Conservation (phyloP, 441 rosid species). For the Dalechampia spathulata region DNA sequence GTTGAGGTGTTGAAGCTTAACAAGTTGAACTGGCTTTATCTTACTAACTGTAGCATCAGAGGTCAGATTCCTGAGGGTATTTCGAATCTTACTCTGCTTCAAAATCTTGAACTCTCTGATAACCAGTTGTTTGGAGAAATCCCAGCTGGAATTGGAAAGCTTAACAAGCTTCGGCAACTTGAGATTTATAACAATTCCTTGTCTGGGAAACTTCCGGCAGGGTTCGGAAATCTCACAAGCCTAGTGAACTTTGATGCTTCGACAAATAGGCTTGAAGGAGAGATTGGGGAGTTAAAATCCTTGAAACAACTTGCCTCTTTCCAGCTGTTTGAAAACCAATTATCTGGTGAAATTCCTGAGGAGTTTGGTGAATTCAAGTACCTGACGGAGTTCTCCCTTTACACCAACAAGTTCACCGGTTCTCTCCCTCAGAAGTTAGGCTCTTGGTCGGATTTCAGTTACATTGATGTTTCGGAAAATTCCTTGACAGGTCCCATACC, state of each 20-base stretch:
- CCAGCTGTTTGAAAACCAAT: slow-evolving; percentile 51
- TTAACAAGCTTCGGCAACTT: slow-evolving; percentile 52
- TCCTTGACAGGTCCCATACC: slow-evolving; percentile 66
- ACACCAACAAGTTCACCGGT: slow-evolving; percentile 64
- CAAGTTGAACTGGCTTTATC: slow-evolving; percentile 51
- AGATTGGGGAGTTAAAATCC: slow-evolving; percentile 42
- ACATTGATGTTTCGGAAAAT: slow-evolving; percentile 80
- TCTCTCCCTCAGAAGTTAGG: slow-evolving; percentile 66
- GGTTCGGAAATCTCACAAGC: slow-evolving; percentile 56
- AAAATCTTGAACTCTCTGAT: slow-evolving; percentile 50
- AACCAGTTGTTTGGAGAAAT: slow-evolving; percentile 52
- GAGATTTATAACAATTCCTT: slow-evolving; percentile 56
- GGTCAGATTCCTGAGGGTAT: slow-evolving; percentile 60
- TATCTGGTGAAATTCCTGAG: slow-evolving; percentile 59
- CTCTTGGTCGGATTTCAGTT: slow-evolving; percentile 53
- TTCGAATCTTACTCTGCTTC: slow-evolving; percentile 50
- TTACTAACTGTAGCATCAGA: slow-evolving; percentile 52
- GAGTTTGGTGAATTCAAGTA: slow-evolving; percentile 61
- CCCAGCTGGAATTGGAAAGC: slow-evolving; percentile 56
- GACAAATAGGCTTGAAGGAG: slow-evolving; percentile 52
- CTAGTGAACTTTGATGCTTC: slow-evolving; percentile 64
- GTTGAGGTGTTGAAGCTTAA: slow-evolving; percentile 34
- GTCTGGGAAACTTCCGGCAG: slow-evolving; percentile 63
- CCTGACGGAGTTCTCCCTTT: slow-evolving; percentile 57
- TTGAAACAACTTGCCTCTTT: slow-evolving; percentile 50